Conservation (phyloP, 2,329 filamentous ascomycete genomes). For the Dactylellina sp. region DNA sequence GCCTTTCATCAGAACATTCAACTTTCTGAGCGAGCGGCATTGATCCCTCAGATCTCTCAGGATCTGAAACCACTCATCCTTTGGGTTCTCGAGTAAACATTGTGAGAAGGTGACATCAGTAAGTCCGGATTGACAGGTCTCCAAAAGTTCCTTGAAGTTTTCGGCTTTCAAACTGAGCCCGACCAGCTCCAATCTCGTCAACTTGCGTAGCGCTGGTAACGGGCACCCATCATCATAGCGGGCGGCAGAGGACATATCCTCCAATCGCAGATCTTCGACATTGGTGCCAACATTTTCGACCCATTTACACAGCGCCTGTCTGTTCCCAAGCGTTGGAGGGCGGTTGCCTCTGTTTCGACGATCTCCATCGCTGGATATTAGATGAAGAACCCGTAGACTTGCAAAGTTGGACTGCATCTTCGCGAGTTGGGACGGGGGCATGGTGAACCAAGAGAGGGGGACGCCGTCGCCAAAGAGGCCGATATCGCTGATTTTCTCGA, state of each 20-base stretch:
- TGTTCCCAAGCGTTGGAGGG: neutral
- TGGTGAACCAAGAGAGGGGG: conserved; percentile 36
- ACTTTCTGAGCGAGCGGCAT: conserved; percentile 4
- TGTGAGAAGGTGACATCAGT: conserved; percentile 25
- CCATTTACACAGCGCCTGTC: conserved; percentile 40
- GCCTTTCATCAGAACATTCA: conserved; percentile 23
- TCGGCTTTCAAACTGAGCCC: conserved; percentile 32
- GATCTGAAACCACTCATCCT: conserved; percentile 34
- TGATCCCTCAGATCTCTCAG: conserved; percentile 16
- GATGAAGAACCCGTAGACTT: conserved; percentile 25
- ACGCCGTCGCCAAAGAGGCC: conserved; percentile 31
- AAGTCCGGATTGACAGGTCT: conserved; percentile 14
- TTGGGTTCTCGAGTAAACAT: conserved; percentile 37
- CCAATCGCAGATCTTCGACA: conserved; percentile 28
- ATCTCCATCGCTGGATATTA: conserved; percentile 18
- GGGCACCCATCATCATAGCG: conserved; percentile 34
- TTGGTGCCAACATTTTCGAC: conserved; percentile 24
- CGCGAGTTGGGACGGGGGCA: conserved; percentile 10
- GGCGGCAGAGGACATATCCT: conserved; percentile 25
- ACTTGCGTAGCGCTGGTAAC: conserved; percentile 19
- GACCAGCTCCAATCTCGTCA: conserved; percentile 20
- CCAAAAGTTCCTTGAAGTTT: conserved; percentile 14
- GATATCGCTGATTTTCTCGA: conserved; percentile 40
- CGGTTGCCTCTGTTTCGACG: conserved; percentile 11
- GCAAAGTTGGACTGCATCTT: conserved; percentile 22